phyloP scores from a whole-genome alignment of 2,329 filamentous ascomycete species.

The Fusarium austroafricanum region DNA sequence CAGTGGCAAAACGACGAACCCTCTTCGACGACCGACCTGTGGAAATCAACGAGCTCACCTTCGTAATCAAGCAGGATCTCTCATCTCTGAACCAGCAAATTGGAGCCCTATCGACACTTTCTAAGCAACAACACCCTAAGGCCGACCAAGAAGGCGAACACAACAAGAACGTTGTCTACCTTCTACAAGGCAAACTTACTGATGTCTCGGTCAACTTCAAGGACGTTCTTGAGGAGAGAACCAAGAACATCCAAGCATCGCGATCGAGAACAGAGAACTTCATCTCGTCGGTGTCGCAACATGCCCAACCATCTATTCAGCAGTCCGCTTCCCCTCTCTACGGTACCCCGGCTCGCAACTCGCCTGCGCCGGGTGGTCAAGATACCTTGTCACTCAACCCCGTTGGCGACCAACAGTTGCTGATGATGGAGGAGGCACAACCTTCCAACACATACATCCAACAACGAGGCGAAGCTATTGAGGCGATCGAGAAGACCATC shows the following conservation, averaged over 20 bases:
- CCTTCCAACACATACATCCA: constrained; percentile 90
- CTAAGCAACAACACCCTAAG: constrained; percentile 79
- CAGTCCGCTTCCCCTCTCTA: constrained; percentile 89
- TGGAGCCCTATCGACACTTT: constrained; percentile 80
- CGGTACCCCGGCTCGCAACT: constrained; percentile 76
- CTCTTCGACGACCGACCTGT: constrained; percentile 97
- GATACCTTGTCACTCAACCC: constrained; percentile 89
- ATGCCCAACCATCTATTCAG: constrained; percentile 74
- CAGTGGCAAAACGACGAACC: constrained; percentile 94
- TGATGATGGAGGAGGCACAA: constrained; percentile 93
- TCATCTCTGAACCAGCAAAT: constrained; percentile 88
- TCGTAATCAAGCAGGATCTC: constrained; percentile 97
- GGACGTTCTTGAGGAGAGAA: constrained; percentile 93
- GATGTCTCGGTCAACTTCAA: constrained; percentile 97
- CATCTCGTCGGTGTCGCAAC: constrained; percentile 86
- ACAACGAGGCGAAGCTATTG: constrained; percentile 93
- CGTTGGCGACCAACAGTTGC: constrained; percentile 82
- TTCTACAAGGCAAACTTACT: constrained; percentile 90
- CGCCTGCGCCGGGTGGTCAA: constrained; percentile 72
- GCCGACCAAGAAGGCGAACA: constrained; percentile 90
- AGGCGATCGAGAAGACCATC: constrained; percentile 96
- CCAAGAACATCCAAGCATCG: constrained; percentile 97
- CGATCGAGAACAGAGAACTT: constrained; percentile 95
- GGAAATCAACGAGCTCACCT: constrained; percentile 96
- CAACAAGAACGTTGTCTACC: constrained; percentile 95